phyloP scores from a whole-genome alignment of 495 filamentous ascomycete species.

The Parmelia sp. region DNA sequence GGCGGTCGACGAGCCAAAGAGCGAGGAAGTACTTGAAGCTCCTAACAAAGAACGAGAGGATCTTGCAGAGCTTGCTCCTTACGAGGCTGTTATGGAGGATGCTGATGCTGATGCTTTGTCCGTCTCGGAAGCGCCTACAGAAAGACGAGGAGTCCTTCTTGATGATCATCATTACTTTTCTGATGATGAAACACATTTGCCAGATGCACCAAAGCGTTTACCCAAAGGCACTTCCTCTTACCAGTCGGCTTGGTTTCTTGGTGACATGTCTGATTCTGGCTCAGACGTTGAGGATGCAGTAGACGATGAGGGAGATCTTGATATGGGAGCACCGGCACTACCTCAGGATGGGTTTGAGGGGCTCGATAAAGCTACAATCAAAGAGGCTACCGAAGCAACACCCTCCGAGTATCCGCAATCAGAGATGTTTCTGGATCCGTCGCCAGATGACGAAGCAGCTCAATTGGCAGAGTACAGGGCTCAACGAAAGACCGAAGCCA shows the following conservation, averaged over 20 bases:
- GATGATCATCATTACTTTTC: conserved; percentile 98
- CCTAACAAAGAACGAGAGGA: conserved; percentile 76
- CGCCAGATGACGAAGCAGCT: conserved; percentile 77
- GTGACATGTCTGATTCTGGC: conserved; percentile 77
- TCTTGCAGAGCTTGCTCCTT: conserved; percentile 75
- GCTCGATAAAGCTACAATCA: conserved; percentile 39
- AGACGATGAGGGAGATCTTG: conserved; percentile 44
- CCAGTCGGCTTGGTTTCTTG: conserved; percentile 88
- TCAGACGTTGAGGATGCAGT: conserved; percentile 70
- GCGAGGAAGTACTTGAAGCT: conserved; percentile 51
- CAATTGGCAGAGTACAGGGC: conserved; percentile 72
- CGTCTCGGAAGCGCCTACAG: conserved; percentile 45
- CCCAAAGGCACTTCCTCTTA: conserved; percentile 90
- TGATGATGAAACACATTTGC: conserved; percentile 68
- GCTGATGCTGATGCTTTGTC: conserved; percentile 51
- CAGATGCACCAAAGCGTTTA: conserved; percentile 60
- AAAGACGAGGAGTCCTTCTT: conserved; percentile 75
- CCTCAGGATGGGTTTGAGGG: conserved; percentile 37
- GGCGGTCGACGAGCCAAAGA: conserved; percentile 53
- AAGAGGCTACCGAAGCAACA: conserved; percentile 63
- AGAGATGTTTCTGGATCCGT: conserved; percentile 82
- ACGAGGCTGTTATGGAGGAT: conserved; percentile 70
- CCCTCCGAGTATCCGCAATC: conserved; percentile 84
- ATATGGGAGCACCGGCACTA: conserved; percentile 37
- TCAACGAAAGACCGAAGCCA: conserved; percentile 66